Evolutionary conservation across 441 rosid genomes (phyloP), one percentile per base, ranked within the genome.

Genomic region (Viola pubescens): DNA sequence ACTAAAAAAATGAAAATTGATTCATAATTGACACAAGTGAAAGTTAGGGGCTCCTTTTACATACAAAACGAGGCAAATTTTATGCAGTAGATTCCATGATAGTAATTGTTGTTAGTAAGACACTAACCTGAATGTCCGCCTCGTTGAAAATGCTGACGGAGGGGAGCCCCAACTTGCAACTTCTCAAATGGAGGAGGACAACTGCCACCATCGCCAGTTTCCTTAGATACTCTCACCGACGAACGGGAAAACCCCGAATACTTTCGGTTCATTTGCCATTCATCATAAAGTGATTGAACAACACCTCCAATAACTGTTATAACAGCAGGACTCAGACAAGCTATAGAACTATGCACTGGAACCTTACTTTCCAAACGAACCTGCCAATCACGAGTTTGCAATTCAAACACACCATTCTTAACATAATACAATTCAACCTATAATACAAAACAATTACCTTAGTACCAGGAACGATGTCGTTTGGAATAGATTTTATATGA

Each of bases 241-340:
- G 84, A 77, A 59, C 87, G 88, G 40, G 94, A 76, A 48, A 82
- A 46, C 52, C 75, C 80, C 2, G 79, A 75, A 63, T 85, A 91
- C 16, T 85, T 91, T 72, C 52, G 76, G 75, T 78, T 89, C 95
- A 91, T 84, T 75, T 79, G 68, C 98, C 97, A 91, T 76, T 91
- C 98, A 50, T 89, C 94, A 65, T 78, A 60, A 54, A 91, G 91
- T 41, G 95, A 76, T 63, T 77, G 82, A 56, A 89, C 98, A 70
- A 75, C 71, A 56, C 98, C 97, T 9, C 98, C 98, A 60, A 91
- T 56, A 49, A 89, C 58, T 4, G 82, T 77, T 72, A 91, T 68
- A 51, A 72, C 84, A 50, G 70, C 75, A n/a, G 86, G 77, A 60
- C 73, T 83, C 80, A 91, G 75, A 74, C 97, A 91, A 47, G 82